phyloP scores from a whole-genome alignment of 176 grass and related monocot genomes.

The Ananas comosus region DNA sequence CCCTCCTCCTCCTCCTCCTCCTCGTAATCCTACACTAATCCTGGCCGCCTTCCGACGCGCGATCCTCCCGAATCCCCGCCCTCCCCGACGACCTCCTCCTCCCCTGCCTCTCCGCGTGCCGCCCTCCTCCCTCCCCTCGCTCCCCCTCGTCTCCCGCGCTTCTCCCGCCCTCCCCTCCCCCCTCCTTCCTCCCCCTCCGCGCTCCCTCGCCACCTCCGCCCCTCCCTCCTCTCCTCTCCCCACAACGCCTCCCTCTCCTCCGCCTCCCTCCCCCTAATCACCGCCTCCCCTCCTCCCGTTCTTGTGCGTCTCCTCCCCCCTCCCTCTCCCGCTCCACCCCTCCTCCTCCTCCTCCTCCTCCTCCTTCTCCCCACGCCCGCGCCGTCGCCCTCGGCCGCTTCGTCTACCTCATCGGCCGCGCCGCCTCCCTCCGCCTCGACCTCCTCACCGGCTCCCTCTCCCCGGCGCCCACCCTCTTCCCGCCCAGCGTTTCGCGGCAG shows the following conservation, averaged over 20 bases:
- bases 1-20: not conserved
- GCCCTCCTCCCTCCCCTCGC: conserved; percentile 33
- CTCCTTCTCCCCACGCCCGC: conserved; percentile 67
- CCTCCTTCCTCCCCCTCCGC: conserved; percentile 41
- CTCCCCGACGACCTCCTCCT: conserved; percentile 70
- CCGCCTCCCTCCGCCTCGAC: conserved; percentile 44
- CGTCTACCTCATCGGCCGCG: conserved; percentile 51
- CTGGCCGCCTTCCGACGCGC: not conserved
- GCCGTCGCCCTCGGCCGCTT: conserved; percentile 37
- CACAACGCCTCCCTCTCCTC: conserved; percentile 19
- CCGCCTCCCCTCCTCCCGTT: not conserved
- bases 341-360: conserved; percentile 27
- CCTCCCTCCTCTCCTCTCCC: conserved; percentile 43
- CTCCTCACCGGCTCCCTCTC: conserved; percentile 45
- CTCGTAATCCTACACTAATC: not conserved
- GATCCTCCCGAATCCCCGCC: conserved; percentile 16
- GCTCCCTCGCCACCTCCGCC: conserved; percentile 37
- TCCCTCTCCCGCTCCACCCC: conserved; percentile 7
- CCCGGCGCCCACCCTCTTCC: conserved; percentile 45
- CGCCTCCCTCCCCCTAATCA: conserved; percentile 23
- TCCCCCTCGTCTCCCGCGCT: conserved; percentile 50
- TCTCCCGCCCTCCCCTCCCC: conserved; percentile 32
- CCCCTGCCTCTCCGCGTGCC: conserved; percentile 55
- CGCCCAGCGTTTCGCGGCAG: conserved; percentile 57
- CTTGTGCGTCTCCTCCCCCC: conserved; percentile 25